Evolutionary conservation across 1,284 basidiomycete genomes (phyloP).

Genomic region (Pseudozyma thailandica): DNA sequence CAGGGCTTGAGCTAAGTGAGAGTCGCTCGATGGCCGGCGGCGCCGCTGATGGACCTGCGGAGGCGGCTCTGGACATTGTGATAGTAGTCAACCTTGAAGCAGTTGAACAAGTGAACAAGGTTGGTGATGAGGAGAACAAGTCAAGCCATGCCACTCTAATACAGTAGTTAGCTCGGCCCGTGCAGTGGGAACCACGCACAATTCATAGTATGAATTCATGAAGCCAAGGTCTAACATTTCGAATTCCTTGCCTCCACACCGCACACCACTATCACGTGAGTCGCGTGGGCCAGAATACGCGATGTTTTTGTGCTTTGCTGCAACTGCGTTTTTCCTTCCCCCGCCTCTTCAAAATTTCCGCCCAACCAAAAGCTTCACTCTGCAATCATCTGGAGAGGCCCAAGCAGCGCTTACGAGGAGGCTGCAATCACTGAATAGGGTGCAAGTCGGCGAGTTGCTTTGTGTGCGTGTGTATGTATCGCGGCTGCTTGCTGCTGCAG

Average conservation of each 20-base stretch:
- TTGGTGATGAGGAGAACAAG: not conserved
- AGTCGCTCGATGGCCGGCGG: conserved; percentile 33
- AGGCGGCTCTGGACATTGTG: conserved; percentile 25
- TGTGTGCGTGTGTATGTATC: conserved; percentile 8
- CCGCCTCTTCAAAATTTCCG: not conserved
- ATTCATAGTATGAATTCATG: not conserved
- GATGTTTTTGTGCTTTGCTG: conserved; percentile 25
- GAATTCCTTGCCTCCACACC: conserved; percentile 18
- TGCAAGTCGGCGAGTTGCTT: conserved; percentile 6
- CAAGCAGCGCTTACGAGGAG: conserved; percentile 3
- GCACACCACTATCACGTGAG: conserved; percentile 36
- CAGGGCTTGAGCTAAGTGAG: conserved; percentile 34
- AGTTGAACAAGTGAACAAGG: not conserved
- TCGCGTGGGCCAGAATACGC: conserved; percentile 33
- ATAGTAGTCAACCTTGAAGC: too few species aligned
- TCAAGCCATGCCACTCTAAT: not conserved
- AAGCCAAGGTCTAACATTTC: conserved; percentile 16
- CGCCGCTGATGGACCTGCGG: conserved; percentile 11
- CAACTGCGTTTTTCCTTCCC: conserved; percentile 11
- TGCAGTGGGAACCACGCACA: too few species aligned
- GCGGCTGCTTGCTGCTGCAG: conserved; percentile 17
- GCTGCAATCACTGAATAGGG: not conserved
- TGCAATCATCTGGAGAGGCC: too few species aligned
- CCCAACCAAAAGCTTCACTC: conserved; percentile 7
- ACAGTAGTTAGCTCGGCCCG: conserved; percentile 12